Conservation (phyloP, 495 filamentous ascomycete genomes). For the Neurospora sp. region DNA sequence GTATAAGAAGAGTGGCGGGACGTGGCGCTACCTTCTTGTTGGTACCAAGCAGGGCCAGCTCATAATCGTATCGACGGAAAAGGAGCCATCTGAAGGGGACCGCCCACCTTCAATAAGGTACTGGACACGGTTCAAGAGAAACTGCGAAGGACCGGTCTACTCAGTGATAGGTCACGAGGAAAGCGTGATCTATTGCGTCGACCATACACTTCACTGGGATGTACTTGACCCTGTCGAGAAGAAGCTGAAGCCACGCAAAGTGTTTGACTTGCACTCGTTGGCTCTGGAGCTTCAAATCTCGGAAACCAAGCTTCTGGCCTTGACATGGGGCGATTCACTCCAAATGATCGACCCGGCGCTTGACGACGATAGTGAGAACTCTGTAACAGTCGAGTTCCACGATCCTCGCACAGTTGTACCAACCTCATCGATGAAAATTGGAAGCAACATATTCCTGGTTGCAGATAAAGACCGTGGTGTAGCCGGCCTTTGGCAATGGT, state of each 20-base stretch:
- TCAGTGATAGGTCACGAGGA: conserved; percentile 30
- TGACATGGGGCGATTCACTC: conserved; percentile 36
- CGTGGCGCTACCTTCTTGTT: conserved; percentile 38
- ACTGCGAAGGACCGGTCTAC: conserved; percentile 27
- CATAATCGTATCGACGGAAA: conserved; percentile 32
- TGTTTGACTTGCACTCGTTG: conserved; percentile 31
- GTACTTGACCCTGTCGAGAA: conserved; percentile 32
- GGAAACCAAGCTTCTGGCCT: conserved; percentile 30
- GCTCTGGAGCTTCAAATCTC: conserved; percentile 31
- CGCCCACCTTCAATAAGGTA: conserved; percentile 25
- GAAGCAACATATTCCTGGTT: conserved; percentile 27
- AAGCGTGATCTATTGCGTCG: conserved; percentile 37
- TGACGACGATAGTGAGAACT: not conserved
- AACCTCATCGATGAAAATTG: conserved; percentile 4
- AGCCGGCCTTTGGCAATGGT: conserved; percentile 41
- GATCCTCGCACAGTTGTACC: not conserved
- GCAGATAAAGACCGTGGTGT: conserved; percentile 38
- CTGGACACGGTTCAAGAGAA: conserved; percentile 33
- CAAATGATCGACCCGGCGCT: conserved; percentile 27
- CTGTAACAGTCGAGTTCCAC: not conserved
- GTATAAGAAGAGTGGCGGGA: conserved; percentile 25
- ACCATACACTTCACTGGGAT: conserved; percentile 33
- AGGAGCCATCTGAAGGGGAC: conserved; percentile 1
- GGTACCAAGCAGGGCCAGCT: conserved; percentile 31
- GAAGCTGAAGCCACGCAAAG: conserved; percentile 29